These are phyloP conservation scores for Thielaviopsis punctulata DNA, from an alignment of 2,329 filamentous ascomycete genomes.

Conservation along the genomic window DNA sequence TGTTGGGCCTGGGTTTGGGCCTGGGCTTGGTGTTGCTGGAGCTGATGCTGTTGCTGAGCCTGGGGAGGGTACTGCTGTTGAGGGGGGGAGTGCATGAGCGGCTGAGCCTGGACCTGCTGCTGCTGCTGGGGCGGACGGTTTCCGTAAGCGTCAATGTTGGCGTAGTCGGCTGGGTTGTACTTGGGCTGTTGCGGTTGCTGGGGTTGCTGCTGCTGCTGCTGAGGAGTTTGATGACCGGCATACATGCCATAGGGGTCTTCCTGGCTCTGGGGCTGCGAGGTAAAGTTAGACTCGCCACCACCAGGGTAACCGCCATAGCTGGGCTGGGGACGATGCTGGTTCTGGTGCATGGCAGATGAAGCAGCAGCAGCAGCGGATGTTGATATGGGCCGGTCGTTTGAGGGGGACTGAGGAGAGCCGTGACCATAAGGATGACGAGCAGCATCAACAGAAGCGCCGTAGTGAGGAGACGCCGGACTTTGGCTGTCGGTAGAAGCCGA, in stretches of 20 bases:
- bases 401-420: constrained; percentile 17
- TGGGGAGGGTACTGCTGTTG: constrained; percentile 22
- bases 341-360: constrained; percentile 36
- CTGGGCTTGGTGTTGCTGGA: constrained; percentile 21
- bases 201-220: constrained; percentile 21
- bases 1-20: constrained; percentile 21
- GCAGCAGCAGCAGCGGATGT: constrained; percentile 41
- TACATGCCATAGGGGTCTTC: constrained; percentile 14
- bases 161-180: constrained; percentile 68
- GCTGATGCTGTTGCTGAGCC: constrained; percentile 20
- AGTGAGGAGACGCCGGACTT: constrained; percentile 25
- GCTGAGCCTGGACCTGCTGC: constrained; percentile 20
- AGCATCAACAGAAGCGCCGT: constrained; percentile 18
- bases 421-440: constrained; percentile 12
- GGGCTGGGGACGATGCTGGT: constrained; percentile 20
- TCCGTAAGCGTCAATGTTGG: constrained; percentile 33
- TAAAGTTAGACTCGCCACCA: constrained; percentile 4
- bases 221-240: constrained; percentile 15
- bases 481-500: constrained; percentile 23
- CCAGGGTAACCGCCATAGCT: constrained; percentile 17
- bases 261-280: background rate
- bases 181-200: constrained; percentile 35
- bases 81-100: constrained; percentile 21
- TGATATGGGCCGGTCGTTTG: constrained; percentile 19
- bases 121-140: constrained; percentile 26